Base-by-base conservation (phyloP, 1,284 basidiomycete species). In the Papiliotrema flavescens region DNA sequence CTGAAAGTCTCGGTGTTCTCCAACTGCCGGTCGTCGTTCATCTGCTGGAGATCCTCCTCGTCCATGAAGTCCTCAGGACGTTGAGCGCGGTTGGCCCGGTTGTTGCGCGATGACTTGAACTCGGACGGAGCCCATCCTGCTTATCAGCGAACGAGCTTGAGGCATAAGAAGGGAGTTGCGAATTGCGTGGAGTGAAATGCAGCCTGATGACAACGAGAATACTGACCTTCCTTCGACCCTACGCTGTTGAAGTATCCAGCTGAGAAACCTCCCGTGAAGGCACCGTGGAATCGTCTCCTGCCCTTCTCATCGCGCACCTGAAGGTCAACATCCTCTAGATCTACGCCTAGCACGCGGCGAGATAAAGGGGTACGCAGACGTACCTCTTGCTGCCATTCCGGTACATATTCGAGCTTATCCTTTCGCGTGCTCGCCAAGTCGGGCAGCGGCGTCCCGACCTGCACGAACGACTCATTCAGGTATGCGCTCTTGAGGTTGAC, bases 211-310 rank as follows among this genome's bases (percentile, higher is more conserved):
- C 28, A 15, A n/a, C n/a, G 19, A 17, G 19, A 11, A 1, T 2
- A 66, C 81, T 22, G 56, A 86, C 91, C 91, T 82, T 98, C 93
- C 75, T 95, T 92, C 3, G 90, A 92, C 0, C 95, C 95, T 20
- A 96, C 95, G 0, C 87, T 85, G 74, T 98, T 98, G 80, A 88
- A 98, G 78, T 98, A 98, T 0, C 95, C 95, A 11, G 95, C 96
- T 37, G 89, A 93, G 80, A 91, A 98, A 8, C 95, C 96, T 26
- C 95, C 96, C 0, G 94, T 98, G 78, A 98, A 98, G 3, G 95
- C 96, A 15, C 96, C 95, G 71, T 99, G 95, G 42, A 99, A 81
- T 52, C 95, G 80, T 60, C 91, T 79, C 47, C 95, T 81, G 6
- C 96, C 96, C 73, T 97, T 86, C 76, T 97, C 95, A 79, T 98